Evolutionary conservation across 2,329 filamentous ascomycete species (phyloP), one percentile per base, ranked within the genome.

Genomic region (Colletotrichum shisoi): DNA sequence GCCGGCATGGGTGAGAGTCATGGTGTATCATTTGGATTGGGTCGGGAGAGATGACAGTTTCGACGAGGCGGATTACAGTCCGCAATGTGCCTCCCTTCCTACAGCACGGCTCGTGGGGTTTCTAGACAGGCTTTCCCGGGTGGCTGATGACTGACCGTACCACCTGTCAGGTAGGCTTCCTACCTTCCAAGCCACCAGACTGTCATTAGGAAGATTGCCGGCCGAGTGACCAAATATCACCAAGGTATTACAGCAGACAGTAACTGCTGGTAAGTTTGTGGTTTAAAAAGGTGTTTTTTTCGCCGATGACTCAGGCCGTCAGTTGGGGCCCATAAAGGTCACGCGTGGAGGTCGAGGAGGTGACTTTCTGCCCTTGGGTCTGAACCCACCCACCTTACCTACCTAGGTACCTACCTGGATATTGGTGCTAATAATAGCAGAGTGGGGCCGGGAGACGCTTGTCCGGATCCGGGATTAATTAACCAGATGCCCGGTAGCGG

Each of bases 401-500:
- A n/a, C n/a, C n/a, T n/a, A n/a, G n/a, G n/a, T n/a, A n/a, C n/a
- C n/a, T n/a, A n/a, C n/a, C n/a, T n/a, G n/a, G n/a, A n/a, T n/a
- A n/a, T n/a, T 21, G 27, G 31, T 46, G 34, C 59, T 67, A 67
- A 45, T 63, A 57, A 67, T 67, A 67, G 63, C 39, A 34, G 21
- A 4, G 19, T 39, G 24, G 15, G 6, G 4, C 21, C 54, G 12
- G 27, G 24, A 19, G 45, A 39, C 45, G 48, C 60, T 58, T 63
- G 40, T 52, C 52, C 39, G n/a, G 34, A 39, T 57, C 34, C 60
- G 53, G 46, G 19, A 45, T 62, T 56, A 31, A 31, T n/a, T n/a
- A n/a, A n/a, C n/a, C n/a, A n/a, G n/a, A n/a, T n/a, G n/a, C n/a
- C n/a, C n/a, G n/a, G n/a, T n/a, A n/a, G n/a, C n/a, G n/a, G n/a